Percentiles rank a stretch among this genome's conserved stretches.
These are phyloP conservation scores for Kandelia obovata DNA, from an alignment of 345 rosid species.

Conservation along the genomic window DNA sequence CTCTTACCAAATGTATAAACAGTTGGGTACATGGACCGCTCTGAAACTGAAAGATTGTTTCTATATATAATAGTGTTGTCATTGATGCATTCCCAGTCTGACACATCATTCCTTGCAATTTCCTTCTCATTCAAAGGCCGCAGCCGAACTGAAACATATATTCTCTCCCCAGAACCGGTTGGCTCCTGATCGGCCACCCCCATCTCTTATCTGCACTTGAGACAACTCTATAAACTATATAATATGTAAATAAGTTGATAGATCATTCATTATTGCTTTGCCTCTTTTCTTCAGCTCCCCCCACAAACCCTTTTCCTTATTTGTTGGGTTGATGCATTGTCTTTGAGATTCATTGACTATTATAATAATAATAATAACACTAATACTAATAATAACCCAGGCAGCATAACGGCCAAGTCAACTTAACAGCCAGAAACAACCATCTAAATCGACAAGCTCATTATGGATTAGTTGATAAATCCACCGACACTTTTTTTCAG, in stretches of 20 bases:
- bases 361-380: no score
- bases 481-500: conserved; percentile 32
- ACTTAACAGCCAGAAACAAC: conserved; percentile 29
- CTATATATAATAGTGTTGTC: conserved; percentile 61
- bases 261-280: conserved; percentile 12
- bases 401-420: conserved; percentile 36
- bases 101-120: conserved; percentile 58
- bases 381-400: background rate
- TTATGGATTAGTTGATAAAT: conserved; percentile 36
- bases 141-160: conserved; percentile 78
- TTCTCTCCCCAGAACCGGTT: conserved; percentile 50
- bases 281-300: conserved; percentile 14
- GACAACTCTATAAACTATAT: conserved; percentile 15
- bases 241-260: conserved; percentile 8
- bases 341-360: conserved; percentile 3
- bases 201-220: conserved; percentile 37
- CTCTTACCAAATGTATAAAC: conserved; percentile 81
- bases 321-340: conserved; percentile 14
- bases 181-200: conserved; percentile 49
- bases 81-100: conserved; percentile 90
- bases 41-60: conserved; percentile 70
- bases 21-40: conserved; percentile 88
- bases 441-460: conserved; percentile 40
- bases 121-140: conserved; percentile 88
- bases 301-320: conserved; percentile 13